Base-by-base conservation (phyloP, 306 rosid species). In the Vigna reflexopilosa region DNA sequence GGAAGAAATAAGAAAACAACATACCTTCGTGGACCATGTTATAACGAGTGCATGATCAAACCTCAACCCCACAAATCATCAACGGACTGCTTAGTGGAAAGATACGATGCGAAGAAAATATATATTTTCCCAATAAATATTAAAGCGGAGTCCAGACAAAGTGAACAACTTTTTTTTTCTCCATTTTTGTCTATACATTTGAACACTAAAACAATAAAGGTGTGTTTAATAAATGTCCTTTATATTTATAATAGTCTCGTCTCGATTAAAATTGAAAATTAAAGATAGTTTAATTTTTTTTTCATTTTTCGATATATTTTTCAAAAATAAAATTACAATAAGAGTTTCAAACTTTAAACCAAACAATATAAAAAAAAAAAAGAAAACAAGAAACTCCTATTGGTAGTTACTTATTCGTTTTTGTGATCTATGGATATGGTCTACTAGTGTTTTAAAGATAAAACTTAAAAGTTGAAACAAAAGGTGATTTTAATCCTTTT, bases 41-140 rank as follows among this genome's bases (percentile, higher is more conserved):
- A 24, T 36, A 34, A 63, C 12, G 17, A 50, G 11, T n/a, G 71
- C 34, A 61, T 10, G 20, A 42, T 47, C 22, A 62, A 34, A 36
- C 8, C 15, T 66, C 74, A 66, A 22, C 67, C 56, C 73, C 70
- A 76, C 80, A 20, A 9, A 32, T 44, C 38, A 76, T n/a, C 47
- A 17, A 9, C 9, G 50, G 9, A 9, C 4, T 65, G n/a, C 40
- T 38, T n/a, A 36, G 26, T 64, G 26, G 30, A 38, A 13, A 5
- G 15, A 64, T 6, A 55, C 14, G 9, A 4, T 38, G 16, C 4
- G 50, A 40, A 63, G 49, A 63, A 36, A 34, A 63, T 63, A 36
- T 63, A 63, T 9, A 3, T 7, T 63, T 61, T 2, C 5, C 36
- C 22, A 14, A 61, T 14, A 7, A 30, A 30, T 30, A 28, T 30